Evolutionary conservation across 805 yeast genomes (phyloP), one percentile per base, ranked within the genome.

Genomic region (Saturnispora mendoncae): DNA sequence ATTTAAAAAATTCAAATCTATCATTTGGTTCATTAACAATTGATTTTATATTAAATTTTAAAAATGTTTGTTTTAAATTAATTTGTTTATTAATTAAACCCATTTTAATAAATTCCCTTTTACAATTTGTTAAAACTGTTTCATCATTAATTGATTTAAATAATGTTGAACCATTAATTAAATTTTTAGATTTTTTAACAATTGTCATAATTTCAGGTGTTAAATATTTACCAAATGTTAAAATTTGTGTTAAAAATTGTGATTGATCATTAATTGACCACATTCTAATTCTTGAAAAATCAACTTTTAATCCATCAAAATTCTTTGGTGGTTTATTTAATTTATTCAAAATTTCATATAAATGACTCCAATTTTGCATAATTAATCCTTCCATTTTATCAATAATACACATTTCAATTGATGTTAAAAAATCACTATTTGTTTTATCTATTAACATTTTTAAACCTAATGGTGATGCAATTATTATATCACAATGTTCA

Each of bases 341-440:
- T 55, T 80, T 78, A 47, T 78, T 76, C n/a, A 82, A 61, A 5
- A 78, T 71, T 13, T 79, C 78, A 24, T 60, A 61, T 7, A 92
- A 71, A 62, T 90, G 95, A 28, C 82, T 82, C 88, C 97, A 83
- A 55, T 88, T 86, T 62, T 92, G 98, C 83, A 82, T 83, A 55
- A 84, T 83, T 48, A 88, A 68, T 24, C 86, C 84, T 54, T 87
- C 87, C 10, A 92, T 76, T 52, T 84, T 84, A 60, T 92, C 98
- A 30, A 86, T 62, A 15, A 88, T 64, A 38, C 81, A 60, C 3
- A 92, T 60, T 59, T 92, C 98, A 49, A 92, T 84, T 2, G 97
- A 87, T 26, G 94, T 80, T 44, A 92, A 62, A 54, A 87, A 92
- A 20, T 47, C 44, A 14, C 40, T 46, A 12, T 68, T 68, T 39